These are phyloP conservation scores for Spizellomyces punctatus DNA, from an alignment of 192 early-diverging fungal species.

Conservation along the genomic window DNA sequence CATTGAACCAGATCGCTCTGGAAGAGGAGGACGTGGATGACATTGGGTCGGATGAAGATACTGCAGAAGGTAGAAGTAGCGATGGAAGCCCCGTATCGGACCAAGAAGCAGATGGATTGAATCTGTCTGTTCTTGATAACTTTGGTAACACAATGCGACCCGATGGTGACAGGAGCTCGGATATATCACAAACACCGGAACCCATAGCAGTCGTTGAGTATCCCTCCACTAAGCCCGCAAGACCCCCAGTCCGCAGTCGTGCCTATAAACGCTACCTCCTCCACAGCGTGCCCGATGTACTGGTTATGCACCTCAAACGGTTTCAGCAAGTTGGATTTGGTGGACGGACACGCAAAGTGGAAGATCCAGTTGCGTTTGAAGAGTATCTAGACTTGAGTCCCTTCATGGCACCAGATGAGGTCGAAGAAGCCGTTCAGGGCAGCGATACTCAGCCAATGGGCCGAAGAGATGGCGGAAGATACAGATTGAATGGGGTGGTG, in stretches of 20 bases:
- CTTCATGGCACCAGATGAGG: slow-evolving; percentile 38
- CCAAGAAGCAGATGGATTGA: neutral
- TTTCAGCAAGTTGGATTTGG: slow-evolving; percentile 39
- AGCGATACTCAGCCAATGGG: neutral
- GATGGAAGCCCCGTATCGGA: neutral
- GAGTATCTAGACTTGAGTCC: slow-evolving; percentile 40
- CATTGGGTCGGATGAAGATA: too few relatives aligned
- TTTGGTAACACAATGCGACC: too few relatives aligned
- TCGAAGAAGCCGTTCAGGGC: slow-evolving; percentile 17
- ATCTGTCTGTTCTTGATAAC: too few relatives aligned
- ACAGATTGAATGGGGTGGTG: slow-evolving; percentile 48
- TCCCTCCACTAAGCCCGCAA: too few relatives aligned
- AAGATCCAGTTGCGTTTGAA: slow-evolving; percentile 42
- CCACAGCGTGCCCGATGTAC: slow-evolving; percentile 38
- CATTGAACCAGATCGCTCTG: too few relatives aligned
- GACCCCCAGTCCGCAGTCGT: slow-evolving; percentile 15
- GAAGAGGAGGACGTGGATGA: too few relatives aligned
- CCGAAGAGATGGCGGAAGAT: slow-evolving; percentile 7
- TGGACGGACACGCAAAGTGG: slow-evolving; percentile 39
- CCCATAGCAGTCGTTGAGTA: too few relatives aligned
- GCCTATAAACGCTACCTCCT: slow-evolving; percentile 53
- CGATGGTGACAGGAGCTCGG: too few relatives aligned
- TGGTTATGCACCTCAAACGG: slow-evolving; percentile 53
- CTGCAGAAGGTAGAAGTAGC: neutral
- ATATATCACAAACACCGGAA: too few relatives aligned